These are phyloP conservation scores for Naganishia cerealis DNA, from an alignment of 1,284 basidiomycete species.

Conservation along the genomic window DNA sequence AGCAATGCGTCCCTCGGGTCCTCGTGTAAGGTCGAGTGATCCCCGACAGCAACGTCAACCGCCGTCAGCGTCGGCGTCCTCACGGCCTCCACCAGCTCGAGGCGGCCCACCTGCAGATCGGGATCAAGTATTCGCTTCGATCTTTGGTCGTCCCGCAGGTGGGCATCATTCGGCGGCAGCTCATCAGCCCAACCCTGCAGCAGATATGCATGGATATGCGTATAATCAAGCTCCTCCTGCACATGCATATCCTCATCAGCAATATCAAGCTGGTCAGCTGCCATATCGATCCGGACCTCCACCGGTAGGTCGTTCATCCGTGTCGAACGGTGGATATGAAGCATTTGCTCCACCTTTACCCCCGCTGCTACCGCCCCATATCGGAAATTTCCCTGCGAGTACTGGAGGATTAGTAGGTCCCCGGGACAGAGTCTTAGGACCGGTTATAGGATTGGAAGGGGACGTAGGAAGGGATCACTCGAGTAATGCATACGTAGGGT, in stretches of 20 bases:
- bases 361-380: constrained; percentile 25
- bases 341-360: constrained; percentile 35
- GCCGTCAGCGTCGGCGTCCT: constrained; percentile 9
- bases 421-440: constrained; percentile 1
- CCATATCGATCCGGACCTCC: neutral
- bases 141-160: constrained; percentile 52
- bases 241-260: constrained; percentile 29
- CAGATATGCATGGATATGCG: constrained; percentile 33
- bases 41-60: constrained; percentile 20
- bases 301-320: neutral
- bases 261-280: constrained; percentile 2
- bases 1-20: constrained; percentile 27
- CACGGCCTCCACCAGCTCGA: constrained; percentile 15
- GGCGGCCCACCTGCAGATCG: constrained; percentile 26
- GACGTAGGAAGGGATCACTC: constrained; percentile 1
- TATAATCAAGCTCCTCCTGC: constrained; percentile 4
- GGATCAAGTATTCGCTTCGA: constrained; percentile 53
- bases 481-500: neutral
- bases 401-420: constrained; percentile 8
- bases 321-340: constrained; percentile 29
- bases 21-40: constrained; percentile 24
- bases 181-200: neutral
- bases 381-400: neutral
- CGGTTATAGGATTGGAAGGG: constrained; percentile 4
- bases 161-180: constrained; percentile 44